Evolutionary conservation across 1,284 basidiomycete species (phyloP).

Genomic region (Ganoderma multipileum): DNA sequence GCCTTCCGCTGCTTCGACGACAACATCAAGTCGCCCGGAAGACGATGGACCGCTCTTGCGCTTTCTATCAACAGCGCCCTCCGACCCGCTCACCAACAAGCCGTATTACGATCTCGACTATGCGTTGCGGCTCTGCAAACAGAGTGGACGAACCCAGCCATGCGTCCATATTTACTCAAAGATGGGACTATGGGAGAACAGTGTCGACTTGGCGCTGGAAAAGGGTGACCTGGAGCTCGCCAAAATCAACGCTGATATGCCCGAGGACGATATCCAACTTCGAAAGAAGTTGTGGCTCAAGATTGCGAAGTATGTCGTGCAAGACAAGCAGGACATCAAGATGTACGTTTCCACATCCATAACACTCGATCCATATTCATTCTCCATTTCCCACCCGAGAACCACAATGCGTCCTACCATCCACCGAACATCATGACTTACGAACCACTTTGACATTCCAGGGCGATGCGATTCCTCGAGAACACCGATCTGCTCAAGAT

Average conservation of each 20-base stretch:
- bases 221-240: constrained; percentile 94
- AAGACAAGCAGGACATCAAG: constrained; percentile 97
- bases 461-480: constrained; percentile 96
- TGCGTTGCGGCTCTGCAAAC: constrained; percentile 90
- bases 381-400: background rate
- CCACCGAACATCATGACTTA: background rate
- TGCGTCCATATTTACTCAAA: constrained; percentile 98
- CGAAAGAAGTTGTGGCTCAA: constrained; percentile 98
- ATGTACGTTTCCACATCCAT: constrained; percentile 62
- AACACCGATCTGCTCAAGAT: constrained; percentile 96
- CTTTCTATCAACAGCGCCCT: constrained; percentile 87
- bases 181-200: constrained; percentile 97
- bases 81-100: constrained; percentile 82
- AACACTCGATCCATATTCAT: background rate
- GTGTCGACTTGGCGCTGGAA: constrained; percentile 93
- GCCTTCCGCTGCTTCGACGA: constrained; percentile 37
- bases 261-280: constrained; percentile 86
- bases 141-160: constrained; percentile 82
- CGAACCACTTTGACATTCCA: constrained; percentile 40
- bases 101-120: constrained; percentile 99
- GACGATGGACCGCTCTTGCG: constrained; percentile 86
- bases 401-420: background rate
- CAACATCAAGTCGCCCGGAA: constrained; percentile 48
- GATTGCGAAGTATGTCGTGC: constrained; percentile 96
- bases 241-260: constrained; percentile 93